phyloP scores from a whole-genome alignment of 2,329 filamentous ascomycete species.

The Talaromyces albobiverticillius region DNA sequence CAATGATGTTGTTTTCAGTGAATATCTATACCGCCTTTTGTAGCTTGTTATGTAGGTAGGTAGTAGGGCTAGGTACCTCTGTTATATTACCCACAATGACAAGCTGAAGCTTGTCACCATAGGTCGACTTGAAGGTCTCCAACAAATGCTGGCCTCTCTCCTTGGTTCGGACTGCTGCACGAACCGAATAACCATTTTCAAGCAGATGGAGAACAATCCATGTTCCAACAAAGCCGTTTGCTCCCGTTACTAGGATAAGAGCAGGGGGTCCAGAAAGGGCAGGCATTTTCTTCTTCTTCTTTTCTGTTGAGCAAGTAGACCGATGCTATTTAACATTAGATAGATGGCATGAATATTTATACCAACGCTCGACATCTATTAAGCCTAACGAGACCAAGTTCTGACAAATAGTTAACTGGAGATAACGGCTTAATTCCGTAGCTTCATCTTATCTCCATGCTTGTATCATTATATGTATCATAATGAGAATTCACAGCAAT shows the following conservation, averaged over 20 bases:
- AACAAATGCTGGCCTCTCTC: not conserved
- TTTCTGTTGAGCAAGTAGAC: not conserved
- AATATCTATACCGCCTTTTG: too few species aligned
- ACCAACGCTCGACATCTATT: too few species aligned
- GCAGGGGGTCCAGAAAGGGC: not conserved
- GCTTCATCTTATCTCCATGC: too few species aligned
- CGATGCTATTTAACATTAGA: too few species aligned
- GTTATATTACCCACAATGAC: not conserved
- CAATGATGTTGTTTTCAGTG: too few species aligned
- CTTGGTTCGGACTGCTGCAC: not conserved
- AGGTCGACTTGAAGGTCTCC: not conserved
- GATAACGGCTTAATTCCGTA: too few species aligned
- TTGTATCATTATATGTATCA: not conserved
- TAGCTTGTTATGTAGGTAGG: too few species aligned
- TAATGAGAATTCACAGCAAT: not conserved
- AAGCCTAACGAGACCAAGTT: too few species aligned
- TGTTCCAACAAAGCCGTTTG: not conserved
- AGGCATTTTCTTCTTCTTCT: not conserved
- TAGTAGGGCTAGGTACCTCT: not conserved
- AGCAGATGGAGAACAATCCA: not conserved
- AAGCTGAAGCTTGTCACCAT: conserved; percentile 3
- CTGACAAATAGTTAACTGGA: too few species aligned
- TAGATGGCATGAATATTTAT: too few species aligned
- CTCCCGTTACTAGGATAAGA: not conserved
- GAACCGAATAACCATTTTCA: not conserved